phyloP scores from a whole-genome alignment of 148 eudicot species.

The Silene conica region DNA sequence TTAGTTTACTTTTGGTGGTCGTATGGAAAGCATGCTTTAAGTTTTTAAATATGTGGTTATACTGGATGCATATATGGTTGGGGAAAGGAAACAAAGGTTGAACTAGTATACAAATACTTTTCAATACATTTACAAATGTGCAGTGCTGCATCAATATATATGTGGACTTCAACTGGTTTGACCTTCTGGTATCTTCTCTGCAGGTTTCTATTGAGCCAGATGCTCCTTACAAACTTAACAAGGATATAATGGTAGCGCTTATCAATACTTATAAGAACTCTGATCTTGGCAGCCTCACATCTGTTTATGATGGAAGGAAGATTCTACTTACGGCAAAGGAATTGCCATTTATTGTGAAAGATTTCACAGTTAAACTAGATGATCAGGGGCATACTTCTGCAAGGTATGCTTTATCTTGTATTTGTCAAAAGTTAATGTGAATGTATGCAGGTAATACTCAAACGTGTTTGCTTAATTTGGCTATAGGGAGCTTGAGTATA shows the following conservation, averaged over 20 bases:
- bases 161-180: conserved; percentile 1
- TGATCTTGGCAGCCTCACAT: conserved; percentile 37
- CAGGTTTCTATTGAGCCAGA: conserved; percentile 47
- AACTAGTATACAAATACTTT: background rate
- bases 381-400: conserved; percentile 27
- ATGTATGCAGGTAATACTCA: background rate
- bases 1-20: background rate
- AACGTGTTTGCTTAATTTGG: conserved; percentile 5
- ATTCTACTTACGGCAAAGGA: conserved; percentile 44
- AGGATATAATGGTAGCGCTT: conserved; percentile 35
- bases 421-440: background rate
- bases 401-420: conserved; percentile 20
- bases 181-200: background rate
- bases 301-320: conserved; percentile 55
- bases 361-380: conserved; percentile 35
- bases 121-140: background rate
- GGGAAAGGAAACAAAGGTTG: background rate
- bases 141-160: background rate
- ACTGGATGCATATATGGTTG: background rate
- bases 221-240: conserved; percentile 34
- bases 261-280: conserved; percentile 32
- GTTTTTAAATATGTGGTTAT: background rate
- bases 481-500: conserved; percentile 38
- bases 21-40: background rate
- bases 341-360: conserved; percentile 38